Evolutionary conservation across 164 flowering plant genomes (phyloP), one percentile per base, ranked within the genome.

Genomic region (Protea cynaroides): DNA sequence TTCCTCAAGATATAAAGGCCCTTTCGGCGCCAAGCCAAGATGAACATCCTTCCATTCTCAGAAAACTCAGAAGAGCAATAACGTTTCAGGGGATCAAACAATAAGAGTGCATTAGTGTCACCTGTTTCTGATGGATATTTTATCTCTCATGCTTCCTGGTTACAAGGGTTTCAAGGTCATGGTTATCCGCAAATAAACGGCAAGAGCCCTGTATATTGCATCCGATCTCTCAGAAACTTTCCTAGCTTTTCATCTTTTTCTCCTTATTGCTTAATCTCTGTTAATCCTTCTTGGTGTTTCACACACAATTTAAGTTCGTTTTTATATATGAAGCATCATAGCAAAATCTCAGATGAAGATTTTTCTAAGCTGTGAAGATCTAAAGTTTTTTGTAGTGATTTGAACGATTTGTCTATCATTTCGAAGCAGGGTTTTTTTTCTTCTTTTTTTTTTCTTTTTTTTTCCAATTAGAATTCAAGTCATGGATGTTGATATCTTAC

Each of bases 291-390:
- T 46, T 29, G 60, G 4, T 29, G 34, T 29, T 29, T 29, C 34
- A 56, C 24, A 24, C 60, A 22, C 25, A 55, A 24, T 61, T 43
- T 17, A 34, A 46, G 55, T 47, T 63, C 62, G 52, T 15, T 63
- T 58, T 47, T 23, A 29, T n/a, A n/a, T n/a, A n/a, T 25, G 66
- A 47, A 57, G 52, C 66, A 22, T 50, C 62, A 66, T 25, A 47
- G 58, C 50, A 47, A 62, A 24, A 46, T 12, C 40, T 40, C 21
- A 46, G 23, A 7, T 18, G 22, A 34, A 21, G 12, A 38, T 60
- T 49, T 40, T 19, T 24, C 24, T 2, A 51, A 44, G 43, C 34
- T 18, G 12, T 38, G 40, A 61, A 53, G 71, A 77, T 68, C 72
- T 58, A 52, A 68, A 61, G 59, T 49, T 68, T 54, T 19, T 56